These are phyloP conservation scores for Leptomonas pyrrhocoris DNA, from an alignment of 208 protist species.

Conservation along the genomic window DNA sequence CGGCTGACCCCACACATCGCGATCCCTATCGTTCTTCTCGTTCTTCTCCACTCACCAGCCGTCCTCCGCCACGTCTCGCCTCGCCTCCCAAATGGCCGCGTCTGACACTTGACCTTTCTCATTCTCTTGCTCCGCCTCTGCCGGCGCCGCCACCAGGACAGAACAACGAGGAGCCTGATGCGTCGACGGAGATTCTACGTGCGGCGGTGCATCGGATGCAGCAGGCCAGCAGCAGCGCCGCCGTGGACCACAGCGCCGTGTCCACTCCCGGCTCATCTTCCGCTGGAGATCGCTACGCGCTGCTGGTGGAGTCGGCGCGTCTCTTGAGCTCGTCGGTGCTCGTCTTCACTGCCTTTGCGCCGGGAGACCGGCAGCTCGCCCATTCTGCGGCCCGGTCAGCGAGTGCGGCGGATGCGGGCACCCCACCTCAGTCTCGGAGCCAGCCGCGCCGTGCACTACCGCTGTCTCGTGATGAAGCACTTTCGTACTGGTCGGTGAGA, in stretches of 20 bases:
- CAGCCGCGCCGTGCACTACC: neutral
- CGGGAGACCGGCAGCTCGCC: neutral
- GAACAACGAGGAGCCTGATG: neutral
- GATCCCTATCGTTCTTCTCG: neutral
- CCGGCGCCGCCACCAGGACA: neutral
- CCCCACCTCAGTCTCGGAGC: neutral
- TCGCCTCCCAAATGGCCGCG: conserved; percentile 1
- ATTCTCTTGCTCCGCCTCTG: neutral
- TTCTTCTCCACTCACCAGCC: neutral
- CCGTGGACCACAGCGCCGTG: conserved; percentile 5
- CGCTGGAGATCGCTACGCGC: conserved; percentile 9
- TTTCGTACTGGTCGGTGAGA: neutral
- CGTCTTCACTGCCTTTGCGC: conserved; percentile 9
- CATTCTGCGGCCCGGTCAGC: conserved; percentile 7
- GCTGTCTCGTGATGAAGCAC: neutral
- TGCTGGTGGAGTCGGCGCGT: conserved; percentile 11
- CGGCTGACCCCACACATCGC: too few species aligned
- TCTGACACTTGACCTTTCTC: neutral
- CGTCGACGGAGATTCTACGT: neutral
- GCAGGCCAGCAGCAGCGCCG: conserved; percentile 7
- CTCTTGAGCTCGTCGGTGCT: conserved; percentile 17
- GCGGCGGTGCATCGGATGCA: conserved; percentile 16
- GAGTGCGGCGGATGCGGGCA: neutral
- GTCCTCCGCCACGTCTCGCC: neutral
- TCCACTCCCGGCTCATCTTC: neutral